Percentiles rank a stretch among this genome's conserved stretches.
phyloP scores from a whole-genome alignment of 2,329 filamentous ascomycete species.

The Xylaria sp. region DNA sequence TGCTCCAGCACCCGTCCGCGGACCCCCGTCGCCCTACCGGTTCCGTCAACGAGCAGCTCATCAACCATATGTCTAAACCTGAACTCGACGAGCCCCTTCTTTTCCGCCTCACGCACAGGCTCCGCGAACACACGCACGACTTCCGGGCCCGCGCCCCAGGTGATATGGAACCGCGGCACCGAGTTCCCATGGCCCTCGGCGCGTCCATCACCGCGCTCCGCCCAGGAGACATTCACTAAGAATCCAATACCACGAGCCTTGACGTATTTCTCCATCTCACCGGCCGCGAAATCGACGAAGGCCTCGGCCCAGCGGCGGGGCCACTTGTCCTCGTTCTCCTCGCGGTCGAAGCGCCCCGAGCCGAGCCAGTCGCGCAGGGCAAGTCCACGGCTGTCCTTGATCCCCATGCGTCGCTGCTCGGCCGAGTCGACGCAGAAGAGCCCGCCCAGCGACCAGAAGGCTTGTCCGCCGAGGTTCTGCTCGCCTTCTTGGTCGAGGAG shows the following conservation, averaged over 20 bases:
- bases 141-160: constrained; percentile 70
- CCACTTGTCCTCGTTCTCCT: constrained; percentile 63
- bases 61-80: constrained; percentile 67
- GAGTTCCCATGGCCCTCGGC: constrained; percentile 70
- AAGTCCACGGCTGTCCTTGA: constrained; percentile 66
- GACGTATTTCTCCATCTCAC: constrained; percentile 68
- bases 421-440: constrained; percentile 68
- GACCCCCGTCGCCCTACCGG: constrained; percentile 63
- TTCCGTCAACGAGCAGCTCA: constrained; percentile 63
- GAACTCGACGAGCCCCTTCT: constrained; percentile 64
- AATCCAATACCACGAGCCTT: constrained; percentile 64
- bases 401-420: constrained; percentile 66
- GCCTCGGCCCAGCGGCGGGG: constrained; percentile 70
- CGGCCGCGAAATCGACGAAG: constrained; percentile 69
- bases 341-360: constrained; percentile 67
- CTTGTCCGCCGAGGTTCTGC: constrained; percentile 67
- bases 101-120: constrained; percentile 63
- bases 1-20: constrained; percentile 62
- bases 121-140: constrained; percentile 67
- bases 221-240: constrained; percentile 67
- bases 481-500: constrained; percentile 68
- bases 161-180: constrained; percentile 70
- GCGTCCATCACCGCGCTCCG: constrained; percentile 65
- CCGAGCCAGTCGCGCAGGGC: constrained; percentile 69
- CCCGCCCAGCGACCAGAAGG: constrained; percentile 72